A percentile compares a stretch with the other conserved stretches of the same genome.
phyloP scores from a whole-genome alignment of 2,329 filamentous ascomycete species.

The Cladosporium sphaerospermum region DNA sequence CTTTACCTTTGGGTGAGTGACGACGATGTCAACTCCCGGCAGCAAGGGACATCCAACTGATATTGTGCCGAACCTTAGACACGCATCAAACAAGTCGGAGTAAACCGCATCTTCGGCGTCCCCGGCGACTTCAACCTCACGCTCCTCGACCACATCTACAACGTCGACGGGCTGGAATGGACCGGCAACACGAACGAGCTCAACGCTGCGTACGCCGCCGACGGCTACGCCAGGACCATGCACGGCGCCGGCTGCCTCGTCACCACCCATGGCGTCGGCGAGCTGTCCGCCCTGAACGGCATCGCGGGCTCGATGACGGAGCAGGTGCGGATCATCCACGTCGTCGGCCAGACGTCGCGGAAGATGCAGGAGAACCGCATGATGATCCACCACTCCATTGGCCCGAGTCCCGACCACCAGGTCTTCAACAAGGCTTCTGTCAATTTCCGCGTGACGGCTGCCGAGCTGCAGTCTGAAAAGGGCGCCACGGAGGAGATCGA shows the following conservation, averaged over 20 bases:
- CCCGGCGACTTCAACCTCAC: conserved; percentile 44
- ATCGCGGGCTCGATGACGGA: conserved; percentile 40
- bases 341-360: conserved; percentile 40
- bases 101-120: conserved; percentile 38
- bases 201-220: conserved; percentile 52
- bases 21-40: no score
- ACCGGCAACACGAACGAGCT: conserved; percentile 54
- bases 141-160: conserved; percentile 39
- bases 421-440: conserved; percentile 37
- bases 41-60: no score
- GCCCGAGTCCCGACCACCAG: conserved; percentile 34
- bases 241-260: conserved; percentile 45
- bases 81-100: conserved; percentile 36
- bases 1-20: conserved; percentile 33
- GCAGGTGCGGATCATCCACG: conserved; percentile 40
- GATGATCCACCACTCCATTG: conserved; percentile 44
- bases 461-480: conserved; percentile 35
- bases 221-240: conserved; percentile 53
- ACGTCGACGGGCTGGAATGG: conserved; percentile 35
- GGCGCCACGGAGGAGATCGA: conserved; percentile 39
- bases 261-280: conserved; percentile 57
- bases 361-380: conserved; percentile 36
- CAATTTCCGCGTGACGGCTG: conserved; percentile 34
- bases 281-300: conserved; percentile 41
- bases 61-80: conserved; percentile 9